phyloP scores from a whole-genome alignment of 2,329 filamentous ascomycete genomes.

The Harringtonia aguacate region DNA sequence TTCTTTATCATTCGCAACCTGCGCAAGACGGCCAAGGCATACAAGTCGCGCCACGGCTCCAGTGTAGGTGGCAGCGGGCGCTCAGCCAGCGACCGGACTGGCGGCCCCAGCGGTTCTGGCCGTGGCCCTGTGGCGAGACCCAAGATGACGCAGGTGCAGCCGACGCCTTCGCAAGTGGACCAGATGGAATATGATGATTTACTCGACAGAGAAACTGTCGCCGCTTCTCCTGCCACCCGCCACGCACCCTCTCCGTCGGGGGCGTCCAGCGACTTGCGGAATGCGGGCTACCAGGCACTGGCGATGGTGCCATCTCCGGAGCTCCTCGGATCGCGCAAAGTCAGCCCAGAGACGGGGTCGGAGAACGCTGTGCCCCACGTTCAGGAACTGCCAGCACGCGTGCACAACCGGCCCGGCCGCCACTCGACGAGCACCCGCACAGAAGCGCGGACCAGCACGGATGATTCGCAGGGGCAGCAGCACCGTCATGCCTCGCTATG shows the following conservation, averaged over 20 bases:
- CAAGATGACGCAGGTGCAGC: conserved; percentile 18
- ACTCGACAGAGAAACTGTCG: conserved; percentile 21
- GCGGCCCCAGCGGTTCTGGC: neutral
- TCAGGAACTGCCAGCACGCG: conserved; percentile 16
- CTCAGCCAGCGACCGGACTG: neutral
- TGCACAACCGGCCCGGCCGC: conserved; percentile 12
- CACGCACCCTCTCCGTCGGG: conserved; percentile 13
- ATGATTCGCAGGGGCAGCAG: conserved; percentile 24
- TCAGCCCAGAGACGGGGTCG: too few relatives aligned
- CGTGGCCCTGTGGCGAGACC: neutral
- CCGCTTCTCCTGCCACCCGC: conserved; percentile 5
- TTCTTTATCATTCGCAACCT: conserved; percentile 40
- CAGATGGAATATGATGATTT: conserved; percentile 27
- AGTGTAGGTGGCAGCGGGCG: neutral
- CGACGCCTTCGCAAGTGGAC: conserved; percentile 32
- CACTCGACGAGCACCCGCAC: conserved; percentile 9
- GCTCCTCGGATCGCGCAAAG: too few relatives aligned
- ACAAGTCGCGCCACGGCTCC: conserved; percentile 15
- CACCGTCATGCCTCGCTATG: conserved; percentile 1
- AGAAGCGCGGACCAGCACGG: conserved; percentile 20
- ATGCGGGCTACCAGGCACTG: too few relatives aligned
- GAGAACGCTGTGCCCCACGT: conserved; percentile 4
- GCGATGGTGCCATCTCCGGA: too few relatives aligned
- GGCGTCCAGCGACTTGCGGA: conserved; percentile 6
- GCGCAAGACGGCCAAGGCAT: conserved; percentile 30